Evolutionary conservation across 2,329 filamentous ascomycete genomes (phyloP).

Genomic region (Dactylellina sp.): DNA sequence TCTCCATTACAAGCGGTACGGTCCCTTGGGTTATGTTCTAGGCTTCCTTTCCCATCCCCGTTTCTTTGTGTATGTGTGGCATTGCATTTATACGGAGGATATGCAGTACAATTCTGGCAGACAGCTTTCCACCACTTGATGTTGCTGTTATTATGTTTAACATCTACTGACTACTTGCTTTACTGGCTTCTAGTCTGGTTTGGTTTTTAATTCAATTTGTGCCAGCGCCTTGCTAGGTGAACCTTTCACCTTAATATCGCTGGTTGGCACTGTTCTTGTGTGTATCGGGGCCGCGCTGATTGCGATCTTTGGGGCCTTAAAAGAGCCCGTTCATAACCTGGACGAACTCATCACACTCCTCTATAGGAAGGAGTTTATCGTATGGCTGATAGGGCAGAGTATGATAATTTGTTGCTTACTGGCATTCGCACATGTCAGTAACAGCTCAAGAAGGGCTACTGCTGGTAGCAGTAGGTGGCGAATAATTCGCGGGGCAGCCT

Average conservation of each 20-base stretch:
- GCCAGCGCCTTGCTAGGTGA: constrained; percentile 91
- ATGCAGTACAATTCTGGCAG: too few relatives aligned
- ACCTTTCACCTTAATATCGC: constrained; percentile 93
- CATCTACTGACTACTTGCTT: background rate
- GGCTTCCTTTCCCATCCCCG: constrained; percentile 5
- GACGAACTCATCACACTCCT: constrained; percentile 83
- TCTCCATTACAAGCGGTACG: constrained; percentile 87
- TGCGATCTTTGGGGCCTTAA: constrained; percentile 91
- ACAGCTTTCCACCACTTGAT: too few relatives aligned
- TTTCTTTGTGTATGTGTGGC: constrained; percentile 18
- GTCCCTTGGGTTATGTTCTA: constrained; percentile 39
- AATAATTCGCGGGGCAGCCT: constrained; percentile 82
- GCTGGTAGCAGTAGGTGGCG: constrained; percentile 70
- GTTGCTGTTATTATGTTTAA: too few relatives aligned
- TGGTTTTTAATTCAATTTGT: constrained; percentile 99
- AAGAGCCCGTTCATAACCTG: constrained; percentile 89
- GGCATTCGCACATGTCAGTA: constrained; percentile 51
- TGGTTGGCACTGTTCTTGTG: constrained; percentile 88
- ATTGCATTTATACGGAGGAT: background rate
- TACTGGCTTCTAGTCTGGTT: constrained; percentile 72
- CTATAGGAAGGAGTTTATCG: constrained; percentile 78
- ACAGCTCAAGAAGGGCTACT: constrained; percentile 58
- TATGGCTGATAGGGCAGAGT: constrained; percentile 87
- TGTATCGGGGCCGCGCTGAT: constrained; percentile 90
- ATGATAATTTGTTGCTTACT: constrained; percentile 76